phyloP scores from a whole-genome alignment of 768 basidiomycete species.

The Boletus pseudopeckii region DNA sequence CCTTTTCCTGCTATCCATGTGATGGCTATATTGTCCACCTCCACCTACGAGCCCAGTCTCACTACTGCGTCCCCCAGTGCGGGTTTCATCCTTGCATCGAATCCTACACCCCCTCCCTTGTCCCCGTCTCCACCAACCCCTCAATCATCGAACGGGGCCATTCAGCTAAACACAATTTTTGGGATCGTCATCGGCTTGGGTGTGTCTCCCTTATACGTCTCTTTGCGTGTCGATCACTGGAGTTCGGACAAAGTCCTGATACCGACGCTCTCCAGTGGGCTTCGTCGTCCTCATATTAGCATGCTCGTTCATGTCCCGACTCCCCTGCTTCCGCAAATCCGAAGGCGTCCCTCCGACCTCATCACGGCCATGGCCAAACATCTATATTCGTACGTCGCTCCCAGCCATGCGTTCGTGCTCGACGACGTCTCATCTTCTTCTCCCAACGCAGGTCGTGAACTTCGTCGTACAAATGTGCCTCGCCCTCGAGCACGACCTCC shows the following conservation, averaged over 20 bases:
- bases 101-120: neutral
- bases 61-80: neutral
- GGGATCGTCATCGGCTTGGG: conserved; percentile 14
- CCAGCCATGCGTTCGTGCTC: neutral
- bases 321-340: neutral
- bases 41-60: neutral
- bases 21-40: neutral
- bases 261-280: neutral
- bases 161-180: conserved; percentile 10
- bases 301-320: neutral
- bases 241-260: neutral
- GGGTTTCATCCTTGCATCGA: neutral
- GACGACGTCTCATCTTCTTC: neutral
- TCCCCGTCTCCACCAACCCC: neutral
- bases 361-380: neutral
- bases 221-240: neutral
- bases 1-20: neutral
- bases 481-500: neutral
- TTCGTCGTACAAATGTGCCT: neutral
- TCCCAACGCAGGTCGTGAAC: neutral
- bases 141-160: neutral
- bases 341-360: neutral
- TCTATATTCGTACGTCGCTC: neutral
- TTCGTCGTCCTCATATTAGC: conserved; percentile 11
- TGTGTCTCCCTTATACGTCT: neutral